Conservation (phyloP, 345 rosid species). For the Gossypium turneri region DNA sequence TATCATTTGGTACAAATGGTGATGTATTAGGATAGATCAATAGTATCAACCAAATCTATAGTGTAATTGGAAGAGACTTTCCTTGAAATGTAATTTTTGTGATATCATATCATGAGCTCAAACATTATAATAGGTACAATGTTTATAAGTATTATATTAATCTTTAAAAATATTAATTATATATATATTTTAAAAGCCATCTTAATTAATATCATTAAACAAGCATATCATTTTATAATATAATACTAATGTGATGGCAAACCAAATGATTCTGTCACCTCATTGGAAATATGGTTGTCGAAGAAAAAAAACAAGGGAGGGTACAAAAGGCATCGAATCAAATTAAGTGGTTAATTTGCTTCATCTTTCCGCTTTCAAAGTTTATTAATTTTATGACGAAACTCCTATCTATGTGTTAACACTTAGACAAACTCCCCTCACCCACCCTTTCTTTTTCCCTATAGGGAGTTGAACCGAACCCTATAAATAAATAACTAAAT, state of each 20-base stretch:
- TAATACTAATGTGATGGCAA: background rate
- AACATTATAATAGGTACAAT: no score
- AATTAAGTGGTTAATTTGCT: conserved; percentile 3
- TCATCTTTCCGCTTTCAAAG: background rate
- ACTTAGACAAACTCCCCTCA: background rate
- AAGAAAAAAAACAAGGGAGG: background rate
- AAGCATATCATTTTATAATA: background rate
- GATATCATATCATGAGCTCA: no score
- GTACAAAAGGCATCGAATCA: background rate
- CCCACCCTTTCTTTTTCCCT: background rate
- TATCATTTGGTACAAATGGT: no score
- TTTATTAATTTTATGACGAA: background rate
- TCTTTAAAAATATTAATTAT: no score
- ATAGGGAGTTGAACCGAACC: conserved; percentile 3
- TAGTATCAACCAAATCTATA: no score
- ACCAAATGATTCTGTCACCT: conserved; percentile 13
- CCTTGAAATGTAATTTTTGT: no score
- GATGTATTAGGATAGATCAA: no score
- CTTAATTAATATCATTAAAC: no score
- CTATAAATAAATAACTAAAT: background rate
- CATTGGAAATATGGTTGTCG: background rate
- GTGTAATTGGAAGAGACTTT: no score
- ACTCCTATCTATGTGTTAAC: background rate
- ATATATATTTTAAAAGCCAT: no score
- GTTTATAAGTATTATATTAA: no score